These are phyloP conservation scores for Diaporthe humulicola DNA, from an alignment of 2,329 filamentous ascomycete species.

Conservation along the genomic window DNA sequence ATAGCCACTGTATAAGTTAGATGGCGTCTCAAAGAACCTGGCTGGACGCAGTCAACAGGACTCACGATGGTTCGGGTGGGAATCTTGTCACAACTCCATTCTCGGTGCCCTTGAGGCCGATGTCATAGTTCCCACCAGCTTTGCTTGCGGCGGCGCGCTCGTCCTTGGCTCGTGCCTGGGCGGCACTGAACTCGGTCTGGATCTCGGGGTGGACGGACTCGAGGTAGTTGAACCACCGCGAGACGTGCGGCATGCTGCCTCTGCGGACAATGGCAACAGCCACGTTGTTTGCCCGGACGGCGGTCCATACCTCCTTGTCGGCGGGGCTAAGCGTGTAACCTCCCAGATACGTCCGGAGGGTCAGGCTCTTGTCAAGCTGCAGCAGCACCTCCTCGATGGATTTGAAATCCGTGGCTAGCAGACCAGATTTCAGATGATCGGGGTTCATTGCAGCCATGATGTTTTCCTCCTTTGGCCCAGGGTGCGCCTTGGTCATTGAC, in stretches of 20 bases:
- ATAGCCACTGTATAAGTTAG: constrained; percentile 71
- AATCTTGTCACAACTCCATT: constrained; percentile 93
- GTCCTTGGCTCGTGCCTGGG: constrained; percentile 72
- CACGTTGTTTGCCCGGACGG: constrained; percentile 85
- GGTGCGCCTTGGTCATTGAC: not conserved
- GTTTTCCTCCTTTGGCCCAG: not conserved
- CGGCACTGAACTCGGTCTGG: constrained; percentile 75
- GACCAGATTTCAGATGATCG: not conserved
- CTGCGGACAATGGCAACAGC: constrained; percentile 78
- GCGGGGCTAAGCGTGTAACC: constrained; percentile 83
- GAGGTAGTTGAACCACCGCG: constrained; percentile 89
- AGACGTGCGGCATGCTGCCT: constrained; percentile 78
- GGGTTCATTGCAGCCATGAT: no score
- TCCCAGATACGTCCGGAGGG: constrained; percentile 86
- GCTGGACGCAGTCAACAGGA: constrained; percentile 37
- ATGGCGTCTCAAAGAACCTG: not conserved
- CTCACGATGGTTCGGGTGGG: constrained; percentile 90
- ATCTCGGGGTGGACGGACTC: constrained; percentile 86
- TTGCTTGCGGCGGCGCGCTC: constrained; percentile 78
- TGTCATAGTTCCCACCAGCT: constrained; percentile 88
- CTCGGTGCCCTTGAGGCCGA: constrained; percentile 85
- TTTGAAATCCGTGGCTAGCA: constrained; percentile 79
- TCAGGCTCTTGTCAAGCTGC: constrained; percentile 88
- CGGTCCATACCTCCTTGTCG: constrained; percentile 86
- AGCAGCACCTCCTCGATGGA: constrained; percentile 79